Evolutionary conservation across 805 yeast species (phyloP).

Genomic region (Myxozyma vanderwaltii): DNA sequence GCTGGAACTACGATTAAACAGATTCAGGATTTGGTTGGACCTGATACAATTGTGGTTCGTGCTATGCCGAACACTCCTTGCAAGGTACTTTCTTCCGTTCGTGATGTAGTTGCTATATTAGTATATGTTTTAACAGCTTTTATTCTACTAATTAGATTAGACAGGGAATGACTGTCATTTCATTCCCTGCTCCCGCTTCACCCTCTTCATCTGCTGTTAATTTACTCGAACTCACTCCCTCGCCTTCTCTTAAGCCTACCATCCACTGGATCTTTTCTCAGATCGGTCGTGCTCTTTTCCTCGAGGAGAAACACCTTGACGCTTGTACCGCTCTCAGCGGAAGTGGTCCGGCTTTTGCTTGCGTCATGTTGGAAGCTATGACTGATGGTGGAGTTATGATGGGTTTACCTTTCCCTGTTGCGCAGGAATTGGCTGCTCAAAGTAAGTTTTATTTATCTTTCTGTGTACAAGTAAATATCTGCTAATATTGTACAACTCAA

Average conservation of each 20-base stretch:
- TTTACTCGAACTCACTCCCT: conserved; percentile 36
- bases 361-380: conserved; percentile 85
- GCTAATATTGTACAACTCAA: not conserved
- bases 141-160: conserved; percentile 59
- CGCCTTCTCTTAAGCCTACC: conserved; percentile 38
- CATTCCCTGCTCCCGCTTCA: conserved; percentile 55
- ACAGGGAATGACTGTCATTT: conserved; percentile 90
- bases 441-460: conserved; percentile 58
- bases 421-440: conserved; percentile 85
- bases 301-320: conserved; percentile 86
- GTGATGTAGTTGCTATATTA: not conserved
- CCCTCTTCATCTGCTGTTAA: conserved; percentile 24
- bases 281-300: conserved; percentile 46
- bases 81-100: conserved; percentile 13
- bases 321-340: conserved; percentile 95
- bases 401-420: conserved; percentile 87
- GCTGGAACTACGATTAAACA: conserved; percentile 91
- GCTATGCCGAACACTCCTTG: conserved; percentile 97
- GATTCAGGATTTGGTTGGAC: conserved; percentile 49
- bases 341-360: conserved; percentile 93
- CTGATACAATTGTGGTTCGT: conserved; percentile 61
- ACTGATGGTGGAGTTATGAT: conserved; percentile 92
- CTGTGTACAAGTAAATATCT: not conserved
- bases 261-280: conserved; percentile 49
- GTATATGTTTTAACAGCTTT: not conserved